Evolutionary conservation across 2,329 filamentous ascomycete species (phyloP).

Genomic region (Teratosphaeriaceae sp.): DNA sequence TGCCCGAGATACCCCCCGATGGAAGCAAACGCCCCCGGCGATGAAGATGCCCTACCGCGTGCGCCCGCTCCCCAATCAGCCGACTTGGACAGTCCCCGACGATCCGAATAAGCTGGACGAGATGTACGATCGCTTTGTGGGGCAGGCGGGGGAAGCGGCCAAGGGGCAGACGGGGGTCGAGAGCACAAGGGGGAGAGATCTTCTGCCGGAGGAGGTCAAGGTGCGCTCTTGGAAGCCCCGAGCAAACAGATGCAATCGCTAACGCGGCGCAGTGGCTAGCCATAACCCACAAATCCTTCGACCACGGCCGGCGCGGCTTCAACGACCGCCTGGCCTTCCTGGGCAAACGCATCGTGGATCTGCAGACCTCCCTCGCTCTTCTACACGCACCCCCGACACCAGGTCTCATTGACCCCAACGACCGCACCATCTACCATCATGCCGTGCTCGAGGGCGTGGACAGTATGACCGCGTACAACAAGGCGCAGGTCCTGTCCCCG

Average conservation of each 20-base stretch:
- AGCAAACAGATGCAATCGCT: neutral
- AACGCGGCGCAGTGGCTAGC: slow-evolving; percentile 66
- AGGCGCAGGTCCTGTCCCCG: slow-evolving; percentile 57
- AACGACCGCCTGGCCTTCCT: slow-evolving; percentile 90
- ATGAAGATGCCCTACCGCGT: slow-evolving; percentile 47
- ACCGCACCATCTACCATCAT: slow-evolving; percentile 50
- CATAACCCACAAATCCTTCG: slow-evolving; percentile 96
- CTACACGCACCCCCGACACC: slow-evolving; percentile 38
- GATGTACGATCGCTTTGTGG: slow-evolving; percentile 71
- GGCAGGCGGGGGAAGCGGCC: slow-evolving; percentile 33
- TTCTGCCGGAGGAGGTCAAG: slow-evolving; percentile 85
- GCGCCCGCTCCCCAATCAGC: slow-evolving; percentile 51
- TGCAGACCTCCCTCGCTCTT: slow-evolving; percentile 59
- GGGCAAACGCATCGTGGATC: slow-evolving; percentile 58
- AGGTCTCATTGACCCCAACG: slow-evolving; percentile 12
- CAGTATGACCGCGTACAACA: slow-evolving; percentile 58
- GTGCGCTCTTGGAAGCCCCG: slow-evolving; percentile 12
- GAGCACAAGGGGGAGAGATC: slow-evolving; percentile 51
- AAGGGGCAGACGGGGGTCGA: slow-evolving; percentile 9
- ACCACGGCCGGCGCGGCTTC: slow-evolving; percentile 87
- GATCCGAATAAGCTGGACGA: slow-evolving; percentile 67
- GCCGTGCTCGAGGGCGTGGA: slow-evolving; percentile 65
- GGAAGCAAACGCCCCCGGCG: slow-evolving; percentile 42
- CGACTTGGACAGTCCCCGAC: slow-evolving; percentile 64
- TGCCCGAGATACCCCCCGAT: slow-evolving; percentile 36